These are phyloP conservation scores for Botrytis squamosa DNA, from an alignment of 2,329 filamentous ascomycete species.

Conservation along the genomic window DNA sequence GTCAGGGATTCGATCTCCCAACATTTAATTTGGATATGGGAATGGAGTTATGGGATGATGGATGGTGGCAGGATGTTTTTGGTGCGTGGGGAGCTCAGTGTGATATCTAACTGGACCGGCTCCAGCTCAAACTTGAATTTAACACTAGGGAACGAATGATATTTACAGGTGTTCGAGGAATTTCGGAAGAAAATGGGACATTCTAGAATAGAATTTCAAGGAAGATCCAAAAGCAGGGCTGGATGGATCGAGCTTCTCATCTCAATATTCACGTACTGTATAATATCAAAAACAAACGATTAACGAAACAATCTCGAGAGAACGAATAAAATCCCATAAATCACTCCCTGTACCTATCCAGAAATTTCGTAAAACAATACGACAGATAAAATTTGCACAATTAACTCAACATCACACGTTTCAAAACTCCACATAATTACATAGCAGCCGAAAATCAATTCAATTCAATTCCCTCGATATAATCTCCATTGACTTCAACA, in stretches of 20 bases:
- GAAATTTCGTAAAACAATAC: fast-evolving
- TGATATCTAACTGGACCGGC: not conserved
- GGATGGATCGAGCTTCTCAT: not conserved
- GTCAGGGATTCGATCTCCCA: not conserved
- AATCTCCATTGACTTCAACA: not conserved
- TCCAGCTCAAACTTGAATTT: not conserved
- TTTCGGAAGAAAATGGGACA: not conserved
- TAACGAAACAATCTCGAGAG: not conserved
- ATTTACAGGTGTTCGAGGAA: fast-evolving
- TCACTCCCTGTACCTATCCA: too few species aligned
- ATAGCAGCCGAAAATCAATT: not conserved
- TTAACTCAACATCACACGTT: not conserved
- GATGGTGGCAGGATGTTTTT: constrained; percentile 18
- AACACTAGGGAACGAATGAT: not conserved
- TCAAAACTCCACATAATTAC: not conserved
- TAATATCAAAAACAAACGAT: not conserved
- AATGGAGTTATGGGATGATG: constrained; percentile 9
- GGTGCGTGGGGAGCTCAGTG: not conserved
- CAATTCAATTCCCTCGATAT: not conserved
- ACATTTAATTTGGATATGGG: not conserved
- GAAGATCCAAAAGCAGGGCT: not conserved
- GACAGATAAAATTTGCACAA: fast-evolving
- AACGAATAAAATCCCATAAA: fast-evolving
- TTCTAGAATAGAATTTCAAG: not conserved
- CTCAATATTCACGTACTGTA: not conserved